Conservation (phyloP, 108 stramenopile genomes). For the Cyclotella atomus region DNA sequence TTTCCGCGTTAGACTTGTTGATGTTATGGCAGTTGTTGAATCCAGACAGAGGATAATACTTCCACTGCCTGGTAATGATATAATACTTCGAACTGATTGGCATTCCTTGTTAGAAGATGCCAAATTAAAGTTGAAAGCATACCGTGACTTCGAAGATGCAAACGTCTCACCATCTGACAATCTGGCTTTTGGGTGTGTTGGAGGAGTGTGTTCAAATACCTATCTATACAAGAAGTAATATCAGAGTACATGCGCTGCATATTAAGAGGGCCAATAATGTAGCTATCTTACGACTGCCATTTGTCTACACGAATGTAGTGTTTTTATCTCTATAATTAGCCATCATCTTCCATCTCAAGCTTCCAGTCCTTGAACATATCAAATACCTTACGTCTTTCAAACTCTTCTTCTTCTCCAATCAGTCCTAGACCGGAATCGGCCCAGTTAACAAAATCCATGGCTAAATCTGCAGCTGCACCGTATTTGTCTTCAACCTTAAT, state of each 20-base stretch:
- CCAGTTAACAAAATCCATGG: slow-evolving; percentile 48
- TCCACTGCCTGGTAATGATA: no score
- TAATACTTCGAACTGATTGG: neutral
- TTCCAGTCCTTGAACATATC: slow-evolving; percentile 41
- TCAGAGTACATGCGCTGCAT: no score
- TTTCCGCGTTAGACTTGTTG: no score
- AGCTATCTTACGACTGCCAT: neutral
- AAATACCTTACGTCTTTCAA: slow-evolving; percentile 36
- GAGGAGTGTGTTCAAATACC: neutral
- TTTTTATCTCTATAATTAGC: neutral
- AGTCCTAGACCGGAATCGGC: slow-evolving; percentile 31
- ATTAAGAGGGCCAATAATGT: no score
- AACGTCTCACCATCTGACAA: neutral
- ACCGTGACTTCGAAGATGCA: neutral
- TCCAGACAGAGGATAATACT: no score
- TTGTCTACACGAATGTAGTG: no score
- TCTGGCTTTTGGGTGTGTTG: neutral
- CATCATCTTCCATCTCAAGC: slow-evolving; percentile 21
- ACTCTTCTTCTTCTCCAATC: slow-evolving; percentile 26
- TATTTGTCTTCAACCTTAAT: slow-evolving; percentile 32
- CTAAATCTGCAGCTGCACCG: slow-evolving; percentile 30
- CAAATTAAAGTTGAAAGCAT: neutral
- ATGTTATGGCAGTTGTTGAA: no score
- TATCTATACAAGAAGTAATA: neutral
- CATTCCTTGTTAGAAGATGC: neutral